A percentile compares a stretch with the other conserved stretches of the same genome.
Conservation (phyloP, 441 rosid species). For the Gossypium aridum region DNA sequence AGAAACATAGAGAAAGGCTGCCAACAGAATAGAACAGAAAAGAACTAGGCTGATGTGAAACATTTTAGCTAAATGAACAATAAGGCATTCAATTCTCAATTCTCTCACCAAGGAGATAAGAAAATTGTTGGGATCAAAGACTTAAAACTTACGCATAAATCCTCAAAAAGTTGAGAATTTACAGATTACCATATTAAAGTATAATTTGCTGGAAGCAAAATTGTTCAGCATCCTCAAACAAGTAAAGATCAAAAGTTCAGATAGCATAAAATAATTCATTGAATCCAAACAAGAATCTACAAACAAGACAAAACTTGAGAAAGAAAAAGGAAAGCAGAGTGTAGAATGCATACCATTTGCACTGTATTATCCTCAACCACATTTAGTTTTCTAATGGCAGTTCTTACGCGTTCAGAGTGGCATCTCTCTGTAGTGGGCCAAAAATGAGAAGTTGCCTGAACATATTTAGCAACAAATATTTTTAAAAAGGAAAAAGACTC, state of each 20-base stretch:
- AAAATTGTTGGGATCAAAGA: background rate
- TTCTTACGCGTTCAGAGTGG: slow-evolving; percentile 28
- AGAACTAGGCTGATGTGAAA: background rate
- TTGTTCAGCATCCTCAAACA: background rate
- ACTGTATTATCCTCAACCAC: slow-evolving; percentile 34
- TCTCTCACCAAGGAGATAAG: background rate
- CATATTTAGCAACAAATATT: slow-evolving; percentile 7
- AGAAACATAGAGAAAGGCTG: background rate
- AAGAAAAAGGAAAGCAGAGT: background rate
- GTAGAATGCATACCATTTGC: slow-evolving; percentile 40
- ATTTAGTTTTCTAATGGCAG: slow-evolving; percentile 46
- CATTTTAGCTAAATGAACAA: background rate
- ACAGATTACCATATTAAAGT: background rate
- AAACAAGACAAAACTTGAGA: background rate
- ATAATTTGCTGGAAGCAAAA: background rate
- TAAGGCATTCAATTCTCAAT: background rate
- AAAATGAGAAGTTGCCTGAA: slow-evolving; percentile 44
- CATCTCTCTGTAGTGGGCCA: slow-evolving; percentile 40
- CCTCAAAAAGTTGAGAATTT: background rate
- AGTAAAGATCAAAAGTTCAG: slow-evolving; percentile 2
- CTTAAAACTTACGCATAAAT: background rate
- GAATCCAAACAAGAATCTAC: background rate
- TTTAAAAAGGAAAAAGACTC: background rate
- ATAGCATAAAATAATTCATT: background rate
- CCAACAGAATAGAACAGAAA: background rate